These are phyloP conservation scores for Esteya vermicola DNA, from an alignment of 2,329 filamentous ascomycete species.

Conservation along the genomic window DNA sequence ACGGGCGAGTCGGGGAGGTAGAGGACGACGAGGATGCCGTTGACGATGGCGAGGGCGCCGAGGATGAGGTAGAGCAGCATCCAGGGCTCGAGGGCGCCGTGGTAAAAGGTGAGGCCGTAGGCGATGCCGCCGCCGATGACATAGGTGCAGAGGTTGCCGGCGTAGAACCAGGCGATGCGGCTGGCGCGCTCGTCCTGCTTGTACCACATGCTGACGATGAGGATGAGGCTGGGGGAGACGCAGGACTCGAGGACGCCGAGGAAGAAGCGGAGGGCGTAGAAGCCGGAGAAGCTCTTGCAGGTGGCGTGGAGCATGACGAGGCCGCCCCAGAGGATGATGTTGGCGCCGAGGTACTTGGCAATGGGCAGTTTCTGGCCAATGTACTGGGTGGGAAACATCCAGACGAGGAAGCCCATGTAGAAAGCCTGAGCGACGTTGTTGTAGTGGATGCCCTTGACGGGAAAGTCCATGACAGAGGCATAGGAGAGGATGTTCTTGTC, in stretches of 20 bases:
- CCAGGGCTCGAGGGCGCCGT: constrained; percentile 10
- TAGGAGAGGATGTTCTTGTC: constrained; percentile 10
- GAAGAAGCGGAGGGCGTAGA: constrained; percentile 15
- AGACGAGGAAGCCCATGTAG: constrained; percentile 9
- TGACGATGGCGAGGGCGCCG: constrained; percentile 14
- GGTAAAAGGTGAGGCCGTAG: constrained; percentile 12
- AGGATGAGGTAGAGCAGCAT: constrained; percentile 16
- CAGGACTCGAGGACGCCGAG: constrained; percentile 14
- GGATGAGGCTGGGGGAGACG: constrained; percentile 14
- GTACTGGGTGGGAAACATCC: constrained; percentile 6
- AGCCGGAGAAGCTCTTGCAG: constrained; percentile 13
- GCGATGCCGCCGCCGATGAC: constrained; percentile 7
- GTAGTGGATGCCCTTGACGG: constrained; percentile 7
- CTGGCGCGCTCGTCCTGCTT: constrained; percentile 17
- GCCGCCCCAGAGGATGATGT: constrained; percentile 8
- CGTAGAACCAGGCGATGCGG: constrained; percentile 13
- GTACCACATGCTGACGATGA: constrained; percentile 15
- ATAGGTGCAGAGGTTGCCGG: constrained; percentile 5
- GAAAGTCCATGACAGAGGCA: constrained; percentile 9
- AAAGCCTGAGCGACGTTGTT: constrained; percentile 10
- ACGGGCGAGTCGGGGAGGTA: constrained; percentile 10
- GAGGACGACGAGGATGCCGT: constrained; percentile 13
- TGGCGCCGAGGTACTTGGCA: constrained; percentile 7
- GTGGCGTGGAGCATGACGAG: constrained; percentile 15
- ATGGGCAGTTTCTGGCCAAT: constrained; percentile 7